Evolutionary conservation across 208 protist species (phyloP).

Genomic region (Crithidia expoeki): DNA sequence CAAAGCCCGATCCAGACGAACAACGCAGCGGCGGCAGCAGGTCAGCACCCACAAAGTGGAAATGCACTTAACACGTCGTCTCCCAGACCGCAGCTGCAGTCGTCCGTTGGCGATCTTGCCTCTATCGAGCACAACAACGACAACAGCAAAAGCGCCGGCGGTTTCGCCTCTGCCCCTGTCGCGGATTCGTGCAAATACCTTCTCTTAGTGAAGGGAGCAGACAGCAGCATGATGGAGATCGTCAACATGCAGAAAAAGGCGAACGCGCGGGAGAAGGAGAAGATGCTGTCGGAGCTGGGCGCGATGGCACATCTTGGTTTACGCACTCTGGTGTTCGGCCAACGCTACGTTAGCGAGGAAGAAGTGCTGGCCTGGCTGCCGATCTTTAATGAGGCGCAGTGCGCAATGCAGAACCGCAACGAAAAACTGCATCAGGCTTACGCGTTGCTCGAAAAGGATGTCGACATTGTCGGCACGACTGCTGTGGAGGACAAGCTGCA

Average conservation of each 20-base stretch:
- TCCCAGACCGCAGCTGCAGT: neutral
- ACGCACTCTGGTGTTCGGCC: constrained; percentile 79
- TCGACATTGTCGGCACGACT: constrained; percentile 92
- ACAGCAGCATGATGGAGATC: constrained; percentile 84
- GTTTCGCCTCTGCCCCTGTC: neutral
- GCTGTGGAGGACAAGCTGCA: constrained; percentile 97
- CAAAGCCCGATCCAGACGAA: neutral
- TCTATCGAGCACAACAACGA: neutral
- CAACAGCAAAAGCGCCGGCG: neutral
- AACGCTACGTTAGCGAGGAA: constrained; percentile 49
- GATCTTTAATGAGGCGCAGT: constrained; percentile 63
- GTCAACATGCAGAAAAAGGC: constrained; percentile 50
- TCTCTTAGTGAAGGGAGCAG: constrained; percentile 86
- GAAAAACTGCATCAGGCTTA: constrained; percentile 68
- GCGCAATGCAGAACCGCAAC: constrained; percentile 56
- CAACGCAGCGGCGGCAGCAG: neutral
- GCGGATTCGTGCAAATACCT: constrained; percentile 36
- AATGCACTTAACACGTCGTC: neutral
- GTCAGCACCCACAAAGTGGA: constrained; percentile 1
- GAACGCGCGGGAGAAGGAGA: constrained; percentile 35
- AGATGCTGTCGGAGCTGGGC: constrained; percentile 53
- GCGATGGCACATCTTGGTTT: constrained; percentile 60
- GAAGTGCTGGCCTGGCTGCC: constrained; percentile 72
- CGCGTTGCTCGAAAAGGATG: constrained; percentile 75
- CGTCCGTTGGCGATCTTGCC: neutral